Conservation (phyloP, 2,329 filamentous ascomycete genomes). For the Dothistroma septosporum region DNA sequence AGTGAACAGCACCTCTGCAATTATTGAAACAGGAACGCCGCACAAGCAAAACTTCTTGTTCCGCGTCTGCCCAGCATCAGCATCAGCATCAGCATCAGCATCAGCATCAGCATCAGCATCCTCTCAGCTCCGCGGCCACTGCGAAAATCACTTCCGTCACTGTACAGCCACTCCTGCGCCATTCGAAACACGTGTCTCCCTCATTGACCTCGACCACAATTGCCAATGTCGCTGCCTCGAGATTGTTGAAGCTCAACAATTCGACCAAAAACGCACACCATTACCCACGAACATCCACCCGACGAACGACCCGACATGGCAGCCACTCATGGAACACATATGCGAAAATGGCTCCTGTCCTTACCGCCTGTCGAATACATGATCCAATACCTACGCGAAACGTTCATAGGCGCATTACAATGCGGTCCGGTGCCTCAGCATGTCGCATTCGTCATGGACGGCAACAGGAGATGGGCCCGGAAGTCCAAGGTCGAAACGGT, state of each 20-base stretch:
- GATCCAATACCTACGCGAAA: conserved; percentile 71
- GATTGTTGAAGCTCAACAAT: neutral
- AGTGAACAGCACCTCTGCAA: neutral
- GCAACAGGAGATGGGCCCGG: conserved; percentile 87
- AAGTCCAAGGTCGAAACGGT: conserved; percentile 91
- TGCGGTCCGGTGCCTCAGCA: conserved; percentile 92
- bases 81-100: neutral
- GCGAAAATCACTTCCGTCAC: neutral
- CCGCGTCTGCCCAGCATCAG: no score
- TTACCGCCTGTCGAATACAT: conserved; percentile 91
- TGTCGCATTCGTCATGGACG: conserved; percentile 99
- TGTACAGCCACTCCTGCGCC: neutral
- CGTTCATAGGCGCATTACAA: conserved; percentile 81
- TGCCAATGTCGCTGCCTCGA: neutral
- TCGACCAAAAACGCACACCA: neutral
- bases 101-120: neutral
- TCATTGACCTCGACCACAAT: neutral
- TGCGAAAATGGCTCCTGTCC: conserved; percentile 72
- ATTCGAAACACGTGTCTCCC: neutral
- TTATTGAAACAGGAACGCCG: neutral
- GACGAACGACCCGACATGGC: conserved; percentile 2
- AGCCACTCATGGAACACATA: conserved; percentile 50
- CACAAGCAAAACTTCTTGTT: neutral
- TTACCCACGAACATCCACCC: neutral
- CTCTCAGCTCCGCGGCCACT: neutral